Conservation (phyloP, 345 rosid species). For the Salix koriyanagi region DNA sequence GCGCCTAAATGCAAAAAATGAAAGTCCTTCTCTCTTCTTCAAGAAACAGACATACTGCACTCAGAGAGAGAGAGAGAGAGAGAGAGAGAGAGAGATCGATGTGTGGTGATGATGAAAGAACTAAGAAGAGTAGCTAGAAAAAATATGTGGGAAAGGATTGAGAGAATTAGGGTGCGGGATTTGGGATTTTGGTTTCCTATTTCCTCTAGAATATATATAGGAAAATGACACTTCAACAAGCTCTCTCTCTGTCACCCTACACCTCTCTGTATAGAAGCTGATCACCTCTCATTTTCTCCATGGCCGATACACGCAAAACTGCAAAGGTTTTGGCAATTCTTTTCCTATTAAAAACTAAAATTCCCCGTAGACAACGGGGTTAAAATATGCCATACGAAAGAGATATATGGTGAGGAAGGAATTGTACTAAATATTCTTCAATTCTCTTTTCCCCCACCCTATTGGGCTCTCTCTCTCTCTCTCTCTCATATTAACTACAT, state of each 20-base stretch:
- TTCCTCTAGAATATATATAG: slow-evolving; percentile 48
- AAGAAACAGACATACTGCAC: slow-evolving; percentile 17
- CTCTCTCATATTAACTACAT: not conserved
- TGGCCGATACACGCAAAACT: slow-evolving; percentile 10
- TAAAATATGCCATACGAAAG: not conserved
- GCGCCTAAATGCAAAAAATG: not conserved
- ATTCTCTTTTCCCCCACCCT: not conserved
- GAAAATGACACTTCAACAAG: slow-evolving; percentile 49
- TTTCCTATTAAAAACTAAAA: not conserved
- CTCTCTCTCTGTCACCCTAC: not conserved
- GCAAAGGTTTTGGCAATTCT: not conserved
- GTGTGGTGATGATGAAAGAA: slow-evolving; percentile 25
- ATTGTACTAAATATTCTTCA: not conserved
- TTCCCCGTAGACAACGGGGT: slow-evolving; percentile 12
- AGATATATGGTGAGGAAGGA: not conserved
- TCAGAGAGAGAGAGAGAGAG: no score
- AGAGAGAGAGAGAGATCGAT: slow-evolving; percentile 5
- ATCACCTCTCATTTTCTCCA: slow-evolving; percentile 1
- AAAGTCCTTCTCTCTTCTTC: not conserved
- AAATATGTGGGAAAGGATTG: not conserved
- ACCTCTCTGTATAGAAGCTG: not conserved
- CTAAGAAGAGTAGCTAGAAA: slow-evolving; percentile 10
- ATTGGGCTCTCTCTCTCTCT: not conserved
- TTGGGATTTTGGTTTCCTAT: slow-evolving; percentile 13
- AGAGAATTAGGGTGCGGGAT: not conserved